Conservation (phyloP, 2,329 filamentous ascomycete genomes). For the Aaosphaeria arxii region DNA sequence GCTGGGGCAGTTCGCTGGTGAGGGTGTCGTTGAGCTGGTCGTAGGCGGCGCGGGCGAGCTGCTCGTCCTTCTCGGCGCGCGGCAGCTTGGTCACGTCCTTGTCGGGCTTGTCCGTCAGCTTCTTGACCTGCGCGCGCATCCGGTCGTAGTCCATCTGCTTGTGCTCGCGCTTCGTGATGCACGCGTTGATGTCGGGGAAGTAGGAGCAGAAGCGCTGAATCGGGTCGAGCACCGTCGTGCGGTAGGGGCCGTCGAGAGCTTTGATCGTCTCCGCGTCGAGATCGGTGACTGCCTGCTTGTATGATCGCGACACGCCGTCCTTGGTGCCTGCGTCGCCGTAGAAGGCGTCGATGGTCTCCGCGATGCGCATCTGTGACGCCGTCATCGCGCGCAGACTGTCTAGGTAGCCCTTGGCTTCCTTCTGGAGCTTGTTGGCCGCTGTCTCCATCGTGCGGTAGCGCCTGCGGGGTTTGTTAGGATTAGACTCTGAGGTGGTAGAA, state of each 20-base stretch:
- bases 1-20: slow-evolving; percentile 85
- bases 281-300: slow-evolving; percentile 98
- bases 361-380: slow-evolving; percentile 97
- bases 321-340: slow-evolving; percentile 94
- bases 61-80: slow-evolving; percentile 91
- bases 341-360: slow-evolving; percentile 98
- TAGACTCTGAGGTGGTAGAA: neutral
- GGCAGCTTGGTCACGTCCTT: slow-evolving; percentile 97
- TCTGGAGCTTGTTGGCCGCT: slow-evolving; percentile 86
- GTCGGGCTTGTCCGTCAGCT: slow-evolving; percentile 95
- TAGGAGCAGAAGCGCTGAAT: slow-evolving; percentile 96
- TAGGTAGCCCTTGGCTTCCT: slow-evolving; percentile 96
- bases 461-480: slow-evolving; percentile 44
- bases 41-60: slow-evolving; percentile 89
- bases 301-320: slow-evolving; percentile 92
- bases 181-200: slow-evolving; percentile 98
- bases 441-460: slow-evolving; percentile 98
- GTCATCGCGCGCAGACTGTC: slow-evolving; percentile 98
- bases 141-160: slow-evolving; percentile 98
- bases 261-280: slow-evolving; percentile 98
- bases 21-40: slow-evolving; percentile 97
- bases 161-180: slow-evolving; percentile 98
- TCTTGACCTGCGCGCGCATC: slow-evolving; percentile 93
- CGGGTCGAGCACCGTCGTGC: slow-evolving; percentile 89
- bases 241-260: slow-evolving; percentile 92